Evolutionary conservation across 208 protist species (phyloP), one percentile per base, ranked within the genome.

Genomic region (Herpetomonas tarakana): DNA sequence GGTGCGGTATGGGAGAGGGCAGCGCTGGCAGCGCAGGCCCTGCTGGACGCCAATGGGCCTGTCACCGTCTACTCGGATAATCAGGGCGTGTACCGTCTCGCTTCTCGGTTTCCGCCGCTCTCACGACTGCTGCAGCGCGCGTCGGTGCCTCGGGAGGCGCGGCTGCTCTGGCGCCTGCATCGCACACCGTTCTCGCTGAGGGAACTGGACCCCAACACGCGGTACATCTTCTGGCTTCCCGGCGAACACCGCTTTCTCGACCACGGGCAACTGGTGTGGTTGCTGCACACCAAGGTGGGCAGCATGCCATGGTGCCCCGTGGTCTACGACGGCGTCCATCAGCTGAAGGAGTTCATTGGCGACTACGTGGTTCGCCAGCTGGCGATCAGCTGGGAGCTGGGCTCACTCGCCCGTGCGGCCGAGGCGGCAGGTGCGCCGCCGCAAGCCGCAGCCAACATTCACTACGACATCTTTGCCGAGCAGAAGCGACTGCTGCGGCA

Each of bases 11-110:
- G 6, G 35, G 35, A 6, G 14, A 6, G 35, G 9, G 35, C 35
- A 6, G 35, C 35, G 49, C 21, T 24, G 49, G 49, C 26, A 16
- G 49, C 50, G 26, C 38, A 21, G 29, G 38, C 39, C 50, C 55
- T 58, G n/a, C 21, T 26, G 19, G 26, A 27, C 24, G 16, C 24
- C 6, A 44, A 4, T 2, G 35, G 38, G 16, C 35, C 22, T 4
- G 18, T 58, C 0, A 49, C 35, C 2, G 54, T 72, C 7, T 72
- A 66, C 49, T 39, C 53, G 21, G 53, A 58, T 35, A 47, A 29
- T 35, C 35, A 9, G 11, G 38, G 21, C 22, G 28, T 58, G 31
- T n/a, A 18, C 35, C 35, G 35, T 41, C 35, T 41, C 9, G 35
- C 35, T 14, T 18, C 14, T 6, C 35, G 35, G 6, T 41, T 41